Percentiles rank a stretch among this genome's conserved stretches.
phyloP scores from a whole-genome alignment of 768 basidiomycete genomes.

The Boletus vermiculosoides region DNA sequence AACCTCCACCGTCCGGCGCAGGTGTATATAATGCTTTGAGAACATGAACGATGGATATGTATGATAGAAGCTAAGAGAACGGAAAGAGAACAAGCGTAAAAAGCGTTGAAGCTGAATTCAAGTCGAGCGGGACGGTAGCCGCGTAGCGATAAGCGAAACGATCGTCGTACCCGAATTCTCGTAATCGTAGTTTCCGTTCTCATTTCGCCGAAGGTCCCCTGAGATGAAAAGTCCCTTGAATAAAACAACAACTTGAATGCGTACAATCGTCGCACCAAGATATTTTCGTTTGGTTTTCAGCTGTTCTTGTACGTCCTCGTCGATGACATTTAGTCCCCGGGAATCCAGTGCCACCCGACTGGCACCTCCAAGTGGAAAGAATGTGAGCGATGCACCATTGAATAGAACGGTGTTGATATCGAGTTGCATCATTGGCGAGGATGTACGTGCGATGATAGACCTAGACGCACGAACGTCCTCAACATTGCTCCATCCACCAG shows the following conservation, averaged over 20 bases:
- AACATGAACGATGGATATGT: no score
- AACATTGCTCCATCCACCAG: slow-evolving; percentile 67
- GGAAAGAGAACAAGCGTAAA: no score
- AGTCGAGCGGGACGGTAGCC: no score
- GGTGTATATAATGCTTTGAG: no score
- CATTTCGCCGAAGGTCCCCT: no score
- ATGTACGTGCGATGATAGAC: background rate
- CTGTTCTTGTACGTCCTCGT: slow-evolving; percentile 51
- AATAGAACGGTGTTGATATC: slow-evolving; percentile 45
- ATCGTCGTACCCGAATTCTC: no score
- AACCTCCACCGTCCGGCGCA: no score
- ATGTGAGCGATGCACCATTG: slow-evolving; percentile 50
- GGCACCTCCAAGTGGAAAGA: slow-evolving; percentile 63
- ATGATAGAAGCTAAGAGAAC: no score
- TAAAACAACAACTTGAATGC: background rate
- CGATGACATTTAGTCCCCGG: slow-evolving; percentile 57
- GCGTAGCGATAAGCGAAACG: no score
- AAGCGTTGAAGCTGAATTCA: no score
- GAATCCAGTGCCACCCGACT: slow-evolving; percentile 46
- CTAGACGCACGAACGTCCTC: slow-evolving; percentile 61
- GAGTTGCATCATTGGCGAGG: background rate
- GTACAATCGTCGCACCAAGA: slow-evolving; percentile 11
- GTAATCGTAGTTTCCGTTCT: no score
- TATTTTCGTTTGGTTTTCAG: slow-evolving; percentile 38
- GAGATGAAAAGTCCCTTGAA: no score